Evolutionary conservation across 2,329 filamentous ascomycete species (phyloP).

Genomic region (Chrysosphaeria jannelii): DNA sequence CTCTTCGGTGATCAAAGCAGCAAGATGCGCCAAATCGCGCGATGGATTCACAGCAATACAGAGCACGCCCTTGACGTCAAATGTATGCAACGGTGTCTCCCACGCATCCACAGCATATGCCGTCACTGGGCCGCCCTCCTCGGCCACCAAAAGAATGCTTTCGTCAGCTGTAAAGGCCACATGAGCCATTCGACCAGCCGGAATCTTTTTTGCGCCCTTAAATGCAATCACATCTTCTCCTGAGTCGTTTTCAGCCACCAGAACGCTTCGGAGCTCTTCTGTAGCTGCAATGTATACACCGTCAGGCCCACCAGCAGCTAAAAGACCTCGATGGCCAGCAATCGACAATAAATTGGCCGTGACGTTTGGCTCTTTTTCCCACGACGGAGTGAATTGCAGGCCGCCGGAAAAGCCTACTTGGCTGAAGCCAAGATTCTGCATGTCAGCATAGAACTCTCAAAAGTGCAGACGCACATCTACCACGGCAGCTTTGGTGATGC

Average conservation of each 20-base stretch:
- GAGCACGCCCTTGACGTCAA: too few relatives aligned
- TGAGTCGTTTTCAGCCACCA: slow-evolving; percentile 20
- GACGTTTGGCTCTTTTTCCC: too few relatives aligned
- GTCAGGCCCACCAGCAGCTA: slow-evolving; percentile 70
- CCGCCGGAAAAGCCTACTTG: too few relatives aligned
- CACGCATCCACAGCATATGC: slow-evolving; percentile 57
- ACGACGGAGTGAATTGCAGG: too few relatives aligned
- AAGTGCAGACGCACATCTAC: too few relatives aligned
- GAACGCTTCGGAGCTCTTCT: slow-evolving; percentile 46
- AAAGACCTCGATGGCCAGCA: slow-evolving; percentile 46
- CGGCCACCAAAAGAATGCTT: slow-evolving; percentile 51
- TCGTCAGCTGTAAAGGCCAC: slow-evolving; percentile 80
- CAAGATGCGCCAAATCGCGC: slow-evolving; percentile 37
- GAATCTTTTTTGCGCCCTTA: slow-evolving; percentile 39
- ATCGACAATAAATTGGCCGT: slow-evolving; percentile 64
- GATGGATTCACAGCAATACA: slow-evolving; percentile 79
- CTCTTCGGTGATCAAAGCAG: slow-evolving; percentile 50
- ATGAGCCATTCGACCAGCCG: slow-evolving; percentile 52
- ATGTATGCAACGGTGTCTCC: slow-evolving; percentile 32
- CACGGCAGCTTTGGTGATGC: too few relatives aligned
- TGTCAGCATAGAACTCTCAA: too few relatives aligned
- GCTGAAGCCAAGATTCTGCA: too few relatives aligned
- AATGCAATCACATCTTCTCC: slow-evolving; percentile 40
- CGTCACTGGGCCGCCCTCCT: slow-evolving; percentile 57
- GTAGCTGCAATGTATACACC: slow-evolving; percentile 48